Evolutionary conservation across 371 early-diverging fungal species (phyloP).

Genomic region (Lichtheimia ornata): DNA sequence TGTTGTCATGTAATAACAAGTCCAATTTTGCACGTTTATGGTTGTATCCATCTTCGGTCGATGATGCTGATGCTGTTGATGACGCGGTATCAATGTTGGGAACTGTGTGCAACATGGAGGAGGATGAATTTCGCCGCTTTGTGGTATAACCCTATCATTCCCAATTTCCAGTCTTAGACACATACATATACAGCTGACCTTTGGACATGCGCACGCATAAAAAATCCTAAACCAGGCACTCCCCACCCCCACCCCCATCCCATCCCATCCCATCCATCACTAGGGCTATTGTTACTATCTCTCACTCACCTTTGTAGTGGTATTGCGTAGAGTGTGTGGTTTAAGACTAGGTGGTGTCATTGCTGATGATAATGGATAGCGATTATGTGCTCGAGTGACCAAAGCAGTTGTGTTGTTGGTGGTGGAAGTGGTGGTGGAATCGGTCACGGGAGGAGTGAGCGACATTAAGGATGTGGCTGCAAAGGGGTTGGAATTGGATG

Average conservation of each 20-base stretch:
- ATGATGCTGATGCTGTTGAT: conserved; percentile 4
- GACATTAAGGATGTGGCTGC: background rate
- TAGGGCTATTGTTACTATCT: background rate
- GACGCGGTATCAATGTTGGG: background rate
- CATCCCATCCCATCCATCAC: background rate
- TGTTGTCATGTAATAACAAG: conserved; percentile 3
- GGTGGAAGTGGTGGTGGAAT: background rate
- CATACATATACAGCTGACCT: background rate
- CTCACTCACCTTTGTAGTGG: background rate
- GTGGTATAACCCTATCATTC: background rate
- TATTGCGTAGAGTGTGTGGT: conserved; percentile 7
- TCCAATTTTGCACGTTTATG: conserved; percentile 11
- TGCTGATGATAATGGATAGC: conserved; percentile 19
- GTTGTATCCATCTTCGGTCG: conserved; percentile 1
- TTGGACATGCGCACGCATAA: background rate
- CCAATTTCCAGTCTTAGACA: background rate
- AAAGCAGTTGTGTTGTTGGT: background rate
- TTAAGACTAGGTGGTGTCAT: conserved; percentile 23
- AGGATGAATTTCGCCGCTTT: conserved; percentile 11
- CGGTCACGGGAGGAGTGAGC: background rate
- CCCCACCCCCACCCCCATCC: too few relatives aligned
- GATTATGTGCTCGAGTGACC: conserved; percentile 9
- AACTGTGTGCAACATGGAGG: background rate
- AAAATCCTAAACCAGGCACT: background rate
- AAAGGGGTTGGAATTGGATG: background rate